Percentiles rank a stretch among this genome's conserved stretches.
Evolutionary conservation across 257 asterid genomes (phyloP).

Genomic region (Galeopsis tetrahit): DNA sequence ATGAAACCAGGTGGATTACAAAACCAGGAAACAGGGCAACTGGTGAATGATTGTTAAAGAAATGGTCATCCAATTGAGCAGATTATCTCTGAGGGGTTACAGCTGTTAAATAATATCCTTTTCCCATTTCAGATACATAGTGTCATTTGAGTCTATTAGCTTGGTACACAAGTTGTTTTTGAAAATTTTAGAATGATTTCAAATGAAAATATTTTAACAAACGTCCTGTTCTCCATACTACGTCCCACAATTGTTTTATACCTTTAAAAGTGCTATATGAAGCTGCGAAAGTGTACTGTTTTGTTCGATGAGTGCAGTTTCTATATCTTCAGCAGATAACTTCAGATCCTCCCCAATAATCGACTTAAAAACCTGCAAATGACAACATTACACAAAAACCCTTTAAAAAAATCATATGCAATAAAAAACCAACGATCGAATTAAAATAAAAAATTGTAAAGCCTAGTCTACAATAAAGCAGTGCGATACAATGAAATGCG

Average conservation of each 20-base stretch:
- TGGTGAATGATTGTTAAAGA: not conserved
- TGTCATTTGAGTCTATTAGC: constrained; percentile 3
- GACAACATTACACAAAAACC: constrained; percentile 1
- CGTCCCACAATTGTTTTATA: constrained; percentile 11
- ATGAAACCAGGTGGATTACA: constrained; percentile 13
- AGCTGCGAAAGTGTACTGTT: constrained; percentile 69
- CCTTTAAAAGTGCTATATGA: constrained; percentile 81
- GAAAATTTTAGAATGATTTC: not conserved
- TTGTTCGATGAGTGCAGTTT: constrained; percentile 72
- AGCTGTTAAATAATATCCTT: not conserved
- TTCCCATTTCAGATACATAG: constrained; percentile 11
- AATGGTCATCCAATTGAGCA: not conserved
- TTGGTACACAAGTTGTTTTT: not conserved
- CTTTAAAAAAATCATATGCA: constrained; percentile 17
- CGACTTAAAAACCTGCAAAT: constrained; percentile 71
- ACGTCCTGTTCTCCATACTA: not conserved
- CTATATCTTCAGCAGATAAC: constrained; percentile 88
- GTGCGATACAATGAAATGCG: not conserved
- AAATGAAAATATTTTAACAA: constrained; percentile 5
- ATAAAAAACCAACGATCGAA: not conserved
- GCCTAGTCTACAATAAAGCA: not conserved
- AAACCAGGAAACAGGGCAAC: not conserved
- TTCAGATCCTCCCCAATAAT: constrained; percentile 53
- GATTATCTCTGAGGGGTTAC: constrained; percentile 2
- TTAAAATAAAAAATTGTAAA: not conserved